These are phyloP conservation scores for Starmerella scarabaei DNA, from an alignment of 805 yeast species.

Conservation along the genomic window DNA sequence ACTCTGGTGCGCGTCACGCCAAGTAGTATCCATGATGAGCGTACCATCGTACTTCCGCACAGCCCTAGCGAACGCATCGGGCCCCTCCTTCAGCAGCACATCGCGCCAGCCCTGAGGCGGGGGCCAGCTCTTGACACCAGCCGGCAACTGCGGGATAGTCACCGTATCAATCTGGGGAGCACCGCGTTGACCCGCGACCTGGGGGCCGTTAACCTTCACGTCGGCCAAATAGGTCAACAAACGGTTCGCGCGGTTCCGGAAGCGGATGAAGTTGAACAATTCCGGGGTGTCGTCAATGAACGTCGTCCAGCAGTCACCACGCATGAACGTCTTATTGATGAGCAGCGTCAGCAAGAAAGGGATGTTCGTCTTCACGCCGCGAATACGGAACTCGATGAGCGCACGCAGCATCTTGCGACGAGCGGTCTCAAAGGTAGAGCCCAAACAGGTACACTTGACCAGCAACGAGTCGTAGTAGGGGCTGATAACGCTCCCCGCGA, in stretches of 20 bases:
- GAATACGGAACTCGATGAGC: slow-evolving; percentile 89
- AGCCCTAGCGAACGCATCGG: slow-evolving; percentile 77
- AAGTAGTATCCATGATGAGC: slow-evolving; percentile 92
- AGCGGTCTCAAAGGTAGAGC: slow-evolving; percentile 90
- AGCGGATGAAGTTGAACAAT: slow-evolving; percentile 82
- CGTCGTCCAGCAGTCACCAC: slow-evolving; percentile 93
- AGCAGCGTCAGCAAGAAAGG: slow-evolving; percentile 86
- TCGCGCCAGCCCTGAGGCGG: slow-evolving; percentile 88
- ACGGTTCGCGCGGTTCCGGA: slow-evolving; percentile 95
- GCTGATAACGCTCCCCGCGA: slow-evolving; percentile 89
- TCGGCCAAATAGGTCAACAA: slow-evolving; percentile 84
- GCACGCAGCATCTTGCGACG: slow-evolving; percentile 97
- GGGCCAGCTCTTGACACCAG: slow-evolving; percentile 44
- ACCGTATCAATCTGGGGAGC: slow-evolving; percentile 78
- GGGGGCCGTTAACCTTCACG: slow-evolving; percentile 87
- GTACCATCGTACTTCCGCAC: slow-evolving; percentile 79
- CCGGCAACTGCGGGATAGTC: slow-evolving; percentile 41
- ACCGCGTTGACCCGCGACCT: slow-evolving; percentile 92
- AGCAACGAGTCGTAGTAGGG: slow-evolving; percentile 98
- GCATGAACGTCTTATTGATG: slow-evolving; percentile 77
- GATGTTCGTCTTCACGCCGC: slow-evolving; percentile 98
- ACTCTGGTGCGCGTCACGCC: slow-evolving; percentile 99
- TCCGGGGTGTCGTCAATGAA: slow-evolving; percentile 97
- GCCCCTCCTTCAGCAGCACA: slow-evolving; percentile 69
- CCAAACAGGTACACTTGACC: slow-evolving; percentile 95